Base-by-base conservation (phyloP, 148 eudicot species). In the Mesembryanthemum crystallinum region DNA sequence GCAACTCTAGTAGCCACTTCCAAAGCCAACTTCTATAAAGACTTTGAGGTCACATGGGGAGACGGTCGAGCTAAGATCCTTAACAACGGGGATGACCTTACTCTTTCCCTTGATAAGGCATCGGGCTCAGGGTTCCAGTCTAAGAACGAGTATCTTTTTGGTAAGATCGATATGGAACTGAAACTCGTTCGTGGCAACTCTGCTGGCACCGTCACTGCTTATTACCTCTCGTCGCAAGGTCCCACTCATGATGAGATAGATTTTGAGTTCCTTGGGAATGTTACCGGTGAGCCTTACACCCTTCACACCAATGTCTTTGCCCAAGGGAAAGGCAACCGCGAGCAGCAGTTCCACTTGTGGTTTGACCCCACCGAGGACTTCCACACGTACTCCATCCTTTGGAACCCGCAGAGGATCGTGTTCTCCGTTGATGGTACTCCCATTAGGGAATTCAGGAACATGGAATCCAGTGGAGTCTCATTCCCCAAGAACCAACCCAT, bases 401-500 rank as follows among this genome's bases (percentile, higher is more conserved):
- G 81, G 85, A 78, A 82, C n/a, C 82, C 82, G 11, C 55, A 78
- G 28, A 74, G 82, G 52, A 74, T 82, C 7, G 85, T 82, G 7
- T 82, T 82, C 78, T 71, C 58, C 0, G 82, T 78, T 17, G 85
- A 74, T 25, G 73, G 76, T 23, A 82, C 61, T 62, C 84, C 85
- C 0, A 74, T 82, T 1, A 74, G 85, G 59, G 85, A 82, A 37
- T 77, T 77, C 69, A 74, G 62, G 69, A 82, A 78, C 62, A 62
- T 82, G 82, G 85, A 82, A 27, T 78, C 81, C 0, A 54, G 55
- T 33, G 85, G 82, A 43, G 68, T 82, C 42, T 52, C 81, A 27
- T 82, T 82, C 64, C 85, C 85, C 49, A 82, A 70, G 69, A 66
- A 64, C 69, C 81, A 78, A 62, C 79, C 85, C 17, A 82, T 82